phyloP scores from a whole-genome alignment of 2,329 filamentous ascomycete species.

The Neonectria sp. region DNA sequence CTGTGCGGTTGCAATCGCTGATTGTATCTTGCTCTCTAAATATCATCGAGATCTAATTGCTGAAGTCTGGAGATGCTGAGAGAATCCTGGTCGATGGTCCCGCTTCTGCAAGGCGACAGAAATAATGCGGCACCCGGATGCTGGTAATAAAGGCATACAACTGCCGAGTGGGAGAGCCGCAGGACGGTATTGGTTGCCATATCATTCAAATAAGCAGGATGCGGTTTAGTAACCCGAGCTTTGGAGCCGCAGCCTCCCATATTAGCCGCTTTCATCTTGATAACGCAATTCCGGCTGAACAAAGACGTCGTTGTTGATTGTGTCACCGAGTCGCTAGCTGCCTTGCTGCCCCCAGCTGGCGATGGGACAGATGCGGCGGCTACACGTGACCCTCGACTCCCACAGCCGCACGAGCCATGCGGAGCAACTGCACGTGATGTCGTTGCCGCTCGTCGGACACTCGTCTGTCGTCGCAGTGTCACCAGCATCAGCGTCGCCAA shows the following conservation, averaged over 20 bases:
- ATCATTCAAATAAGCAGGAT: neutral
- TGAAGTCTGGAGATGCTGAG: conserved; percentile 14
- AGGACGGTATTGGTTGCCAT: neutral
- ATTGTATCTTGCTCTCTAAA: conserved; percentile 4
- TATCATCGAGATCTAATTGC: conserved; percentile 22
- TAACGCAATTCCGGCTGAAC: conserved; percentile 5
- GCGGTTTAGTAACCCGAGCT: neutral
- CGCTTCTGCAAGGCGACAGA: conserved; percentile 30
- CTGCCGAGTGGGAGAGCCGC: conserved; percentile 5
- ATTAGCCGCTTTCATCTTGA: neutral
- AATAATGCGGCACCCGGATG: conserved; percentile 5
- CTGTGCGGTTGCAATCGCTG: conserved; percentile 3
- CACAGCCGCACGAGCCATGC: conserved; percentile 41
- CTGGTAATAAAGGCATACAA: conserved; percentile 1
- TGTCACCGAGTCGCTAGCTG: neutral
- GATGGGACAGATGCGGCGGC: conserved; percentile 19
- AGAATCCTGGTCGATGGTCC: conserved; percentile 34
- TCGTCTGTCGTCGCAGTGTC: conserved; percentile 43
- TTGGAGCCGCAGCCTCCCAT: no score
- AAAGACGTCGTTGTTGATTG: neutral
- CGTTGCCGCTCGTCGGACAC: conserved; percentile 35
- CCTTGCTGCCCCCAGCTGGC: neutral
- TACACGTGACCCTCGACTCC: conserved; percentile 42
- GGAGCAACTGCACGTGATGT: conserved; percentile 48
- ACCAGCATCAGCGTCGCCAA: conserved; percentile 42